These are phyloP conservation scores for Suillus brevipes DNA, from an alignment of 768 basidiomycete genomes.

Conservation along the genomic window DNA sequence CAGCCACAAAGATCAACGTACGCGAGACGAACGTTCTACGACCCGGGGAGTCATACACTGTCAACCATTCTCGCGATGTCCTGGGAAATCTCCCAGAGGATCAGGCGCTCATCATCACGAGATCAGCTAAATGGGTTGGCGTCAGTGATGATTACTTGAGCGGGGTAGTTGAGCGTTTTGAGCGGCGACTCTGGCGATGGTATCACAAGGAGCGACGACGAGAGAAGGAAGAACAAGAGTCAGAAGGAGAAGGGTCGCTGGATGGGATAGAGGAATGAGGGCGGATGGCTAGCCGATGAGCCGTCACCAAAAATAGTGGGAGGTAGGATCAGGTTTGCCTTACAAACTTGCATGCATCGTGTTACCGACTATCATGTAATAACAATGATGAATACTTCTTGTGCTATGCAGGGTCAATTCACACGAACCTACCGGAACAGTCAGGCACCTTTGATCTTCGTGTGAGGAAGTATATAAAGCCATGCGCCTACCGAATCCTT, in stretches of 20 bases:
- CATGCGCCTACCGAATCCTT: not conserved
- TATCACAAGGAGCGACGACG: slow-evolving; percentile 34
- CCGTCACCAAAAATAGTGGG: slow-evolving; percentile 1
- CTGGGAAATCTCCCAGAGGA: slow-evolving; percentile 56
- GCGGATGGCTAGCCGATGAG: not conserved
- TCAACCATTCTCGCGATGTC: slow-evolving; percentile 70
- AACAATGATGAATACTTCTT: not conserved
- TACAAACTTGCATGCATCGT: not conserved
- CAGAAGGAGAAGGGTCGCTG: not conserved
- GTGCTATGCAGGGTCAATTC: not conserved
- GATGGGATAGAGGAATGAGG: not conserved
- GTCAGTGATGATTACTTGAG: slow-evolving; percentile 52
- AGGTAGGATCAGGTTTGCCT: not conserved
- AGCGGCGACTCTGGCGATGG: slow-evolving; percentile 60
- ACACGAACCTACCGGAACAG: not conserved
- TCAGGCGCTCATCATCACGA: slow-evolving; percentile 49
- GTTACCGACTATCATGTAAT: not conserved
- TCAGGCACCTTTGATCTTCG: slow-evolving; percentile 1
- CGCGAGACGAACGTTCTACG: slow-evolving; percentile 22
- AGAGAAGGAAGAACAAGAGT: slow-evolving; percentile 17
- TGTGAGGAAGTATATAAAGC: slow-evolving; percentile 11
- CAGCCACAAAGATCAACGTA: slow-evolving; percentile 13
- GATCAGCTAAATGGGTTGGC: slow-evolving; percentile 57
- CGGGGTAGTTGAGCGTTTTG: slow-evolving; percentile 61
- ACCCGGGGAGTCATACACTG: slow-evolving; percentile 62